These are phyloP conservation scores for Posidonia australis DNA, from an alignment of 106 monocot genomes.

Conservation along the genomic window DNA sequence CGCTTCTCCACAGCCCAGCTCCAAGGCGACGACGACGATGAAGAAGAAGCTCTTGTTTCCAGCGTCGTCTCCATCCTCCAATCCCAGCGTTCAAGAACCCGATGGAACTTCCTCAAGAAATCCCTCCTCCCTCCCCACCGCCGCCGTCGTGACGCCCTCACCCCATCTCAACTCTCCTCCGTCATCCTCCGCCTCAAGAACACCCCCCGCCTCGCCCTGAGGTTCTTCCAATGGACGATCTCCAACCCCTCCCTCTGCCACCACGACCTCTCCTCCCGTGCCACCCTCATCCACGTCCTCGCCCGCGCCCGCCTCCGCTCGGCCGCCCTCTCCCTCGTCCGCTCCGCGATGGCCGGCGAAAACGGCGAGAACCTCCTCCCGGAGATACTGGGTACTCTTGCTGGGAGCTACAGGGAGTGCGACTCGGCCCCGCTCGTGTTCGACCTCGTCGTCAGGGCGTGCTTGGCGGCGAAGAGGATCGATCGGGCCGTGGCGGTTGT, in stretches of 20 bases:
- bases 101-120: constrained; percentile 35
- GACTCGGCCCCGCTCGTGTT: constrained; percentile 73
- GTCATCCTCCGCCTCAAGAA: constrained; percentile 36
- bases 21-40: not conserved
- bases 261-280: constrained; percentile 21
- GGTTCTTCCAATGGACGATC: constrained; percentile 29
- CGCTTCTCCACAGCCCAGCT: no score
- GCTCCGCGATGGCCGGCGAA: constrained; percentile 11
- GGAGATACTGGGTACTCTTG: constrained; percentile 26
- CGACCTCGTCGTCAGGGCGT: constrained; percentile 57
- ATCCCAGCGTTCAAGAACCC: constrained; percentile 25
- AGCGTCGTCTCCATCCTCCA: constrained; percentile 34
- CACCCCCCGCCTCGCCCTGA: constrained; percentile 40
- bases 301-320: constrained; percentile 35
- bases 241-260: constrained; percentile 13
- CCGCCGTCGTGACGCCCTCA: no score
- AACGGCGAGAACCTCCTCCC: not conserved
- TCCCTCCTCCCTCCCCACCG: constrained; percentile 1
- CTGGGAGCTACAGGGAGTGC: constrained; percentile 33
- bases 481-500: constrained; percentile 31
- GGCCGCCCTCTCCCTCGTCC: constrained; percentile 30
- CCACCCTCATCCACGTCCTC: constrained; percentile 35
- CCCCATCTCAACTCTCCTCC: constrained; percentile 18
- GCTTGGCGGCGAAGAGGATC: constrained; percentile 24
- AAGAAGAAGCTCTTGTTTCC: constrained; percentile 9